A percentile compares a stretch with the other conserved stretches of the same genome.
These are phyloP conservation scores for Mariannaea elegans DNA, from an alignment of 2,329 filamentous ascomycete species.

Conservation along the genomic window DNA sequence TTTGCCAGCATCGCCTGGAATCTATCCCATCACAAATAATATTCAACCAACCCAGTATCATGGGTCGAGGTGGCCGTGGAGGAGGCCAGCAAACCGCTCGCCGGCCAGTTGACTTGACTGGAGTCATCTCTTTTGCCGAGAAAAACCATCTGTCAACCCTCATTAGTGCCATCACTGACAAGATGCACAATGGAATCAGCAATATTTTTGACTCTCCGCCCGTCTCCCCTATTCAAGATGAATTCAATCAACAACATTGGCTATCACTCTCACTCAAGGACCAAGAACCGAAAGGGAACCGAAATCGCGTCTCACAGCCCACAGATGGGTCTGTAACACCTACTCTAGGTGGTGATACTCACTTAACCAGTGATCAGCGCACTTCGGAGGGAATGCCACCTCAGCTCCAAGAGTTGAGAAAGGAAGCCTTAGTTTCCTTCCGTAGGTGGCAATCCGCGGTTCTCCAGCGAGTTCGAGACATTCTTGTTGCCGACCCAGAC, in stretches of 20 bases:
- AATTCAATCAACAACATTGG: slow-evolving; percentile 47
- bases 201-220: slow-evolving; percentile 61
- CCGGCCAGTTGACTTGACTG: slow-evolving; percentile 61
- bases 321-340: slow-evolving; percentile 17
- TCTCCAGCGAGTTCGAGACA: slow-evolving; percentile 74
- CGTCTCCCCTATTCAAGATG: slow-evolving; percentile 42
- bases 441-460: slow-evolving; percentile 82
- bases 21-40: neutral
- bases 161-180: slow-evolving; percentile 61
- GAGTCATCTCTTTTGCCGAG: slow-evolving; percentile 57
- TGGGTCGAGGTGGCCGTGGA: slow-evolving; percentile 52
- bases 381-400: slow-evolving; percentile 50
- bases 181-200: slow-evolving; percentile 62
- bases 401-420: slow-evolving; percentile 71
- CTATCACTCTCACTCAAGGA: slow-evolving; percentile 46
- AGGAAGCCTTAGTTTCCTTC: slow-evolving; percentile 75
- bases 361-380: slow-evolving; percentile 44
- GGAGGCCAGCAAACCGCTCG: slow-evolving; percentile 46
- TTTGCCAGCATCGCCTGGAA: neutral
- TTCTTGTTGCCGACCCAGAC: slow-evolving; percentile 60
- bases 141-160: slow-evolving; percentile 62
- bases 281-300: slow-evolving; percentile 34
- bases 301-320: slow-evolving; percentile 8
- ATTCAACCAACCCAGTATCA: slow-evolving; percentile 31
- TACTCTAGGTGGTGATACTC: slow-evolving; percentile 38